Evolutionary conservation across 2,329 filamentous ascomycete species (phyloP), one percentile per base, ranked within the genome.

Genomic region (Trichothecium sympodiale): DNA sequence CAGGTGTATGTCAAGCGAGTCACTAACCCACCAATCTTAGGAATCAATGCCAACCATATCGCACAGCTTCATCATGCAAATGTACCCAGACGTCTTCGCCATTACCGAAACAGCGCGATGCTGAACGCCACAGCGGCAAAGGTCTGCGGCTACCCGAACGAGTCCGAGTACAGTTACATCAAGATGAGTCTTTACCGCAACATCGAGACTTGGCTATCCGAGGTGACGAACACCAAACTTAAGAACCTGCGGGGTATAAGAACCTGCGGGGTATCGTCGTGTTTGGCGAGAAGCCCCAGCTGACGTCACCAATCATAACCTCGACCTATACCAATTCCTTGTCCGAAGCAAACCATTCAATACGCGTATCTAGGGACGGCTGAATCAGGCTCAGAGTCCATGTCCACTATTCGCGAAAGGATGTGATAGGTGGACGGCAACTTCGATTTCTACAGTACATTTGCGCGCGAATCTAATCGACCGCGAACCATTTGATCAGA

Each of bases 131-230:
- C 3, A 31, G 34, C 8, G 47, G 47, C 5, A 37, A 67, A 62
- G 1, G 69, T 77, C 4, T 10, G 20, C 20, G 77, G 77, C 3
- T 75, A 62, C 46, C 59, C 75, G n/a, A 83, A 85, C 41, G 74
- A 84, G 55, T 83, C 77, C 12, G 80, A 85, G 52, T 85, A 79
- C 55, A 82, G 76, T 0, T 74, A 80, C 33, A 65, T 86, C 43
- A 84, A 83, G 53, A 74, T 78, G 0, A 77, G 83, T 50, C 80
- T 80, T 46, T 80, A 80, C 55, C 69, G 67, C 48, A 64, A 71
- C 48, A 65, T 84, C 52, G 65, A 68, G 37, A 53, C 60, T 1
- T 85, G 84, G 44, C 69, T 84, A 0, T 61, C 70, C 1, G 69
- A 77, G 43, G 62, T 84, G 0, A 56, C 61, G 17, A 81, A 82